These are phyloP conservation scores for Leccinum imitatum DNA, from an alignment of 768 basidiomycete species.

Conservation along the genomic window DNA sequence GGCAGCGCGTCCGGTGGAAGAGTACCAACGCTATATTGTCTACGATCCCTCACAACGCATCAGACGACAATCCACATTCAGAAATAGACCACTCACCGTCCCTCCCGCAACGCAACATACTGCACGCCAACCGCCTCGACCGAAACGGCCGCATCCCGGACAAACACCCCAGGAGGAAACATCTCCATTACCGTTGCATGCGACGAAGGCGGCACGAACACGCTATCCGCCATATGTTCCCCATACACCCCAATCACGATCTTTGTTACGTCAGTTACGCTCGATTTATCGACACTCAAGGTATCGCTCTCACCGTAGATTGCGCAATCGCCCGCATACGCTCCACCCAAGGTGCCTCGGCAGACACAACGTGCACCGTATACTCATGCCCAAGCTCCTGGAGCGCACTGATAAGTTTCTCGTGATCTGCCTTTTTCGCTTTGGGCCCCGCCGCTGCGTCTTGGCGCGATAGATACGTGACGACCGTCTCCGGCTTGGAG, in stretches of 20 bases:
- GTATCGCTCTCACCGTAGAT: constrained; percentile 51
- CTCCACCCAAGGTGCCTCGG: constrained; percentile 54
- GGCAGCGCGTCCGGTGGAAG: constrained; percentile 37
- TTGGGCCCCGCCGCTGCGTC: constrained; percentile 48
- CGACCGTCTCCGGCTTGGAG: constrained; percentile 40
- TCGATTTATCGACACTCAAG: not conserved
- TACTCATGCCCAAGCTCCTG: constrained; percentile 51
- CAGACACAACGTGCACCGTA: constrained; percentile 55
- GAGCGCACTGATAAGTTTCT: constrained; percentile 58
- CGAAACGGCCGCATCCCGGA: constrained; percentile 59
- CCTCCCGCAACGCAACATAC: constrained; percentile 61
- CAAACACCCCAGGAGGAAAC: constrained; percentile 66
- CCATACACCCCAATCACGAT: constrained; percentile 62
- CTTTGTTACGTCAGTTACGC: constrained; percentile 32
- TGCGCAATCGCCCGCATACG: constrained; percentile 64
- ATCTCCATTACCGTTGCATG: constrained; percentile 73
- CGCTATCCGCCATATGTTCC: constrained; percentile 59
- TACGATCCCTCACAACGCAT: constrained; percentile 15
- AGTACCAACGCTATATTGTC: constrained; percentile 35
- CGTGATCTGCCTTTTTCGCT: constrained; percentile 56
- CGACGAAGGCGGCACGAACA: constrained; percentile 65
- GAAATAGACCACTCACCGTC: constrained; percentile 25
- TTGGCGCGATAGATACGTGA: constrained; percentile 72
- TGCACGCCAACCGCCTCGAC: constrained; percentile 50
- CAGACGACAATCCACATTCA: not conserved